Conservation (phyloP, 2,329 filamentous ascomycete species). For the Aspergillus sp. region DNA sequence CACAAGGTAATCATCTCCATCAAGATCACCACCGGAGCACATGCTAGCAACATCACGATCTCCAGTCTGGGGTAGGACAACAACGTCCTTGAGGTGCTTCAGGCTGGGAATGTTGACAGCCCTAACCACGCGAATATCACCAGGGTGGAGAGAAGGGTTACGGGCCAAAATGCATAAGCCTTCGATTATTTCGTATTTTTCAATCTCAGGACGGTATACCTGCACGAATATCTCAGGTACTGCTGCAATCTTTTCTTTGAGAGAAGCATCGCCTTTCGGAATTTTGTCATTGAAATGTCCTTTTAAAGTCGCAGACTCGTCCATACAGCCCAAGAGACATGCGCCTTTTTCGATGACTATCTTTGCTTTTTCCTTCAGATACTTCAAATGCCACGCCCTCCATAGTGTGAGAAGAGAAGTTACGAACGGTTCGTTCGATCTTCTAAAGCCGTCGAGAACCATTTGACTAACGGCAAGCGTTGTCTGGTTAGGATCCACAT, state of each 20-base stretch:
- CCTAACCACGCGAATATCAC: constrained; percentile 83
- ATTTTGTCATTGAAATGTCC: constrained; percentile 64
- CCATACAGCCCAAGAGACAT: constrained; percentile 83
- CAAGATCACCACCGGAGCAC: constrained; percentile 93
- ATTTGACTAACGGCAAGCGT: constrained; percentile 73
- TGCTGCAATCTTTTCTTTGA: constrained; percentile 47
- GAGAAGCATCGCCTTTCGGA: constrained; percentile 27
- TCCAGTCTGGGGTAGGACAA: constrained; percentile 81
- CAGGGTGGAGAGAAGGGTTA: constrained; percentile 91
- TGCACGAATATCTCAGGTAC: constrained; percentile 90
- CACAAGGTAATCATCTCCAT: constrained; percentile 93
- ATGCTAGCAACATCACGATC: constrained; percentile 86
- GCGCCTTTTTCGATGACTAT: constrained; percentile 80
- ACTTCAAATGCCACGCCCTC: constrained; percentile 85
- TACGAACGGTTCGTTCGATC: constrained; percentile 73
- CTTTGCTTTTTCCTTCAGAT: constrained; percentile 87
- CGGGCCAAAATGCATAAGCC: constrained; percentile 82
- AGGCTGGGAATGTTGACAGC: constrained; percentile 76
- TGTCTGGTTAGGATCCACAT: constrained; percentile 81
- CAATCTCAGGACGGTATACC: constrained; percentile 60
- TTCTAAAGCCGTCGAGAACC: constrained; percentile 77
- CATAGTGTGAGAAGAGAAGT: constrained; percentile 77
- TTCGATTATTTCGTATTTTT: constrained; percentile 64
- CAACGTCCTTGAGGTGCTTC: constrained; percentile 75
- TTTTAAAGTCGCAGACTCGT: constrained; percentile 74